Evolutionary conservation across 2,329 filamentous ascomycete genomes (phyloP), one percentile per base, ranked within the genome.

Genomic region (Fusarium caatingaense): DNA sequence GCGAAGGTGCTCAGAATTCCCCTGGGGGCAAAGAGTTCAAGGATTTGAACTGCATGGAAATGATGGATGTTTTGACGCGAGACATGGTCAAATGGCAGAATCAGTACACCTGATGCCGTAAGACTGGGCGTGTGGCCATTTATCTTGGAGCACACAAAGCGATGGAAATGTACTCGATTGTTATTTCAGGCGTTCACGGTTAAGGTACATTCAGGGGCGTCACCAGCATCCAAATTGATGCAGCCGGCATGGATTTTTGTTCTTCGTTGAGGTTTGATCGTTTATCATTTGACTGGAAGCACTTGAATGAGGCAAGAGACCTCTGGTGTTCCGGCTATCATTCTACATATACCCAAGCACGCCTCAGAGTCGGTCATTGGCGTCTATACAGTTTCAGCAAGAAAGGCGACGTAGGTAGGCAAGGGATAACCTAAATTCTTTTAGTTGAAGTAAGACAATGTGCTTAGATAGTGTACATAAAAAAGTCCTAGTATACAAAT

Each of bases 51-150:
- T 94, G 91, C 72, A 84, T 93, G 69, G 93, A 97, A 80, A 97
- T 97, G 93, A 97, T 97, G 93, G 93, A 97, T 78, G 86, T 89
- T 72, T 80, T 97, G 78, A 94, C 92, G 66, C 87, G 92, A 66
- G 90, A 94, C 77, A 86, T 97, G 74, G 88, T 95, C 71, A 91
- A 92, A 75, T 97, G 93, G 93, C 93, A 97, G 81, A 91, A 91
- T 69, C 88, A 92, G 75, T 94, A 87, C 72, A 78, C 82, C 56
- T 81, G 71, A 77, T 53, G 34, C n/a, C 30, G 23, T 42, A n/a
- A 37, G 50, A 60, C 55, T 27, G 44, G 44, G 44, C 56, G 18
- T 41, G 13, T n/a, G 30, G 50, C 30, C 21, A 23, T 25, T 46
- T 25, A 30, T 37, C 40, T 45, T 37, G 41, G 27, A 59, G 42